These are phyloP conservation scores for Tillandsia leiboldiana DNA, from an alignment of 176 grass and related monocot species.

Conservation along the genomic window DNA sequence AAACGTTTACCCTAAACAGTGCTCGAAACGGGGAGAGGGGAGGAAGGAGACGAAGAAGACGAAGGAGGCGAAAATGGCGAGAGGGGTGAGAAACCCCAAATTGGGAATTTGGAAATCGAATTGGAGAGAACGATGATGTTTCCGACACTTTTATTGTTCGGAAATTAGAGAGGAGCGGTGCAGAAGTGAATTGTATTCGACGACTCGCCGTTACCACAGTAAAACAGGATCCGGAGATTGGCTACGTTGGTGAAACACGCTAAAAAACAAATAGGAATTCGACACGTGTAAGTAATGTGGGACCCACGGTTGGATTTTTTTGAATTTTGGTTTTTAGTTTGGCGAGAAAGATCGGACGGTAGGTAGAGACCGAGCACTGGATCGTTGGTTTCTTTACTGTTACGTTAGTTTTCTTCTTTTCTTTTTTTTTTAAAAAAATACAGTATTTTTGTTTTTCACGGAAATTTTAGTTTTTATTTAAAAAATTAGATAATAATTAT, in stretches of 20 bases:
- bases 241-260: background rate
- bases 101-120: background rate
- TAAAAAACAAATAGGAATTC: background rate
- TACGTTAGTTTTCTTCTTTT: too few species aligned
- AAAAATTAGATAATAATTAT: too few species aligned
- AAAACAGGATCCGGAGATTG: background rate
- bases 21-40: background rate
- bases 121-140: background rate
- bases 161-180: background rate
- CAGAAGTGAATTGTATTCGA: background rate
- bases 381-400: too few species aligned
- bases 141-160: background rate
- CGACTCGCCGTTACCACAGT: background rate
- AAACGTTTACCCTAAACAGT: background rate
- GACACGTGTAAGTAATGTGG: background rate
- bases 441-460: too few species aligned
- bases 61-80: background rate
- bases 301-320: too few species aligned
- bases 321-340: too few species aligned
- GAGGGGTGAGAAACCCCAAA: constrained; percentile 12
- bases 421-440: too few species aligned
- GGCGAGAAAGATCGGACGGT: too few species aligned
- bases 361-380: too few species aligned
- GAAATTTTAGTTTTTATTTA: too few species aligned
- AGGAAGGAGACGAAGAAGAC: too few species aligned